Evolutionary conservation across 2,329 filamentous ascomycete species (phyloP).

Genomic region (Aspergillus puulaauensis): DNA sequence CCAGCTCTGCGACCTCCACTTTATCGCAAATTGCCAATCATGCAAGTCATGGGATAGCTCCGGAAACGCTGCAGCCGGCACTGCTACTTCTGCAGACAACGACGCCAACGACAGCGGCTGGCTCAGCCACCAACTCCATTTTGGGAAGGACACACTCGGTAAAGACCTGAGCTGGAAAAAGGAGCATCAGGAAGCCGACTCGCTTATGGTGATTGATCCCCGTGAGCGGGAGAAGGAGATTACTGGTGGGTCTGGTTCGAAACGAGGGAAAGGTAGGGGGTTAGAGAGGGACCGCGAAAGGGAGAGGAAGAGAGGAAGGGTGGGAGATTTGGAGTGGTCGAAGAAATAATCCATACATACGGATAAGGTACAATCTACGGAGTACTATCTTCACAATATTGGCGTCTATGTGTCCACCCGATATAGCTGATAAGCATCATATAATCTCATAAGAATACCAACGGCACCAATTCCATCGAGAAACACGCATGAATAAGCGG

Average conservation of each 20-base stretch:
- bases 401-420: too few relatives aligned
- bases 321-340: conserved; percentile 36
- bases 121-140: conserved; percentile 83
- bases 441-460: too few relatives aligned
- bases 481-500: too few relatives aligned
- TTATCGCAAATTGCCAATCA: conserved; percentile 92
- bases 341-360: conserved; percentile 7
- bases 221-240: conserved; percentile 76
- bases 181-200: conserved; percentile 72
- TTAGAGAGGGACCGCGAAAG: conserved; percentile 38
- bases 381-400: neutral
- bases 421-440: too few relatives aligned
- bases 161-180: conserved; percentile 88
- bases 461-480: too few relatives aligned
- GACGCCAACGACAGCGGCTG: conserved; percentile 61
- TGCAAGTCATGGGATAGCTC: conserved; percentile 77
- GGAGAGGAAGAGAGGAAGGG: conserved; percentile 36
- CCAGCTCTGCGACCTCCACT: conserved; percentile 85
- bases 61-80: conserved; percentile 45
- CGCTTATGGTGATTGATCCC: conserved; percentile 88
- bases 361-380: neutral
- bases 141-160: conserved; percentile 84
- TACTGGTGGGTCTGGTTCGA: conserved; percentile 56
- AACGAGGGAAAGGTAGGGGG: conserved; percentile 39
- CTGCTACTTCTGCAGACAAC: conserved; percentile 48